Evolutionary conservation across 768 basidiomycete species (phyloP).

Genomic region (Phylloporus sp.): DNA sequence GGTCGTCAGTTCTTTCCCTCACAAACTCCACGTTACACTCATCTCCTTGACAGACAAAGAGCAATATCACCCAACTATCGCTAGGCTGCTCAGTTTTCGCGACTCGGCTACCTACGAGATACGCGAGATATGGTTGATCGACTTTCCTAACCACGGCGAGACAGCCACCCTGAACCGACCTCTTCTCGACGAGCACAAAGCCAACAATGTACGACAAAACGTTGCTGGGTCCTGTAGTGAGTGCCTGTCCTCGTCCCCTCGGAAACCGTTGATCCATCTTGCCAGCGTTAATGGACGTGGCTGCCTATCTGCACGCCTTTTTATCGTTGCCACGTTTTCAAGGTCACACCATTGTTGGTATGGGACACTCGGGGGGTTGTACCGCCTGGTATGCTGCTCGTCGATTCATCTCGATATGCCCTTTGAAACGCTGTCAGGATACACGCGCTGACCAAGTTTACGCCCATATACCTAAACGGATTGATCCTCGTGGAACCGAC

Average conservation of each 20-base stretch:
- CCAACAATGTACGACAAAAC: neutral
- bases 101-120: constrained; percentile 16
- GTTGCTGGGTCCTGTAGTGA: constrained; percentile 20
- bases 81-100: constrained; percentile 13
- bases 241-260: neutral
- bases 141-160: constrained; percentile 35
- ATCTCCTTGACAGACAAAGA: constrained; percentile 22
- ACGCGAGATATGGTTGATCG: constrained; percentile 32
- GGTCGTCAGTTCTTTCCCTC: constrained; percentile 17
- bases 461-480: constrained; percentile 8
- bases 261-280: neutral
- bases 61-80: constrained; percentile 22
- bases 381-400: constrained; percentile 20
- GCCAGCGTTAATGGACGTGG: constrained; percentile 22
- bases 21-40: neutral
- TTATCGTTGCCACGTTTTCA: constrained; percentile 21
- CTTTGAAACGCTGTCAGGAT: constrained; percentile 8
- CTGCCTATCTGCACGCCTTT: constrained; percentile 23
- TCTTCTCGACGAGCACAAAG: constrained; percentile 23
- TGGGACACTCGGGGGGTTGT: constrained; percentile 29
- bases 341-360: constrained; percentile 21
- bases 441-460: constrained; percentile 16
- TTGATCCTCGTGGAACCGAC: constrained; percentile 29
- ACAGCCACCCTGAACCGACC: constrained; percentile 30
- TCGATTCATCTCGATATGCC: neutral